phyloP scores from a whole-genome alignment of 805 yeast species.

The Candida chauliodis region DNA sequence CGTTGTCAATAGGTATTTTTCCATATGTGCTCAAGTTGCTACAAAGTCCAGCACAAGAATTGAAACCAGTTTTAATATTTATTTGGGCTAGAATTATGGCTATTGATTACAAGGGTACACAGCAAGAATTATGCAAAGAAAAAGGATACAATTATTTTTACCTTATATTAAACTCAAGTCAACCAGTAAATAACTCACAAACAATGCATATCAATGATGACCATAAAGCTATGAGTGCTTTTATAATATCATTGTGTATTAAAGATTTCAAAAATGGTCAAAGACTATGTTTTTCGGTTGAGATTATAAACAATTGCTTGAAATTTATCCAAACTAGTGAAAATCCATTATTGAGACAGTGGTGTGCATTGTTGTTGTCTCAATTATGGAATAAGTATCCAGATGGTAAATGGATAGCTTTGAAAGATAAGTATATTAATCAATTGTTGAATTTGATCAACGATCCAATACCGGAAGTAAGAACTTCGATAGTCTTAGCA shows the following conservation, averaged over 20 bases:
- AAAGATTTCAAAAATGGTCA: conserved; percentile 79
- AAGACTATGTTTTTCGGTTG: conserved; percentile 70
- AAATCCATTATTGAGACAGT: conserved; percentile 82
- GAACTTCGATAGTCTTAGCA: conserved; percentile 78
- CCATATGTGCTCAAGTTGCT: conserved; percentile 88
- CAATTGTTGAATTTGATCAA: conserved; percentile 55
- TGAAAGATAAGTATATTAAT: conserved; percentile 59
- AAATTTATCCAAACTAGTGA: conserved; percentile 68
- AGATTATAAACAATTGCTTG: conserved; percentile 64
- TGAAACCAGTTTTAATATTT: conserved; percentile 89
- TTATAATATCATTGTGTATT: conserved; percentile 80
- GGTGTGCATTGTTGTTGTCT: conserved; percentile 80
- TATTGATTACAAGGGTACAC: conserved; percentile 85
- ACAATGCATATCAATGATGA: conserved; percentile 58
- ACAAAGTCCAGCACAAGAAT: conserved; percentile 93
- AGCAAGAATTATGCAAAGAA: conserved; percentile 87
- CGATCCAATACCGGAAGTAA: conserved; percentile 94
- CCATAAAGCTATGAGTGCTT: conserved; percentile 94
- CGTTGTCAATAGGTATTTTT: conserved; percentile 90
- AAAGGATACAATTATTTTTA: conserved; percentile 86
- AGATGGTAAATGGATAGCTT: conserved; percentile 70
- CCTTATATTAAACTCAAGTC: conserved; percentile 57
- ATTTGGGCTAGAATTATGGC: conserved; percentile 99
- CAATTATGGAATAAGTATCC: conserved; percentile 71
- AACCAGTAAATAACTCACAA: conserved; percentile 16